A percentile compares a stretch with the other conserved stretches of the same genome.
These are phyloP conservation scores for Scheffersomyces parashehatae DNA, from an alignment of 1,139 yeast genomes.

Conservation along the genomic window DNA sequence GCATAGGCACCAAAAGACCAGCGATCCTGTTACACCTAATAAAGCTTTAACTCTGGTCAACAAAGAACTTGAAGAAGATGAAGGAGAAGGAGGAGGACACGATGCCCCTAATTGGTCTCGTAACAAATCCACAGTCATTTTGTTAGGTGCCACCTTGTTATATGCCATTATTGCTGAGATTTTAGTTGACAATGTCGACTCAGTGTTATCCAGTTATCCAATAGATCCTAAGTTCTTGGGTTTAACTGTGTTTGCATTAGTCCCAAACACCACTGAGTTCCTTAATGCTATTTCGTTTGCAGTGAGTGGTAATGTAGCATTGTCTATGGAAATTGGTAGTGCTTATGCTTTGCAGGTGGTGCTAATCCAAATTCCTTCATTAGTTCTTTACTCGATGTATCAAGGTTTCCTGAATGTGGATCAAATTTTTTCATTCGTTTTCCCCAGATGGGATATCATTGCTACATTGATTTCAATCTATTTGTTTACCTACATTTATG, in stretches of 20 bases:
- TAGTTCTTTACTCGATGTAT: slow-evolving; percentile 74
- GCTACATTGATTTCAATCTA: slow-evolving; percentile 86
- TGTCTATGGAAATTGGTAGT: slow-evolving; percentile 96
- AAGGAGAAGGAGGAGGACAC: slow-evolving; percentile 64
- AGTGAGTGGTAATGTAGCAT: slow-evolving; percentile 90
- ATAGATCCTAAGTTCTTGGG: slow-evolving; percentile 91
- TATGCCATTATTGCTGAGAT: slow-evolving; percentile 96
- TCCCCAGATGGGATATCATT: slow-evolving; percentile 94
- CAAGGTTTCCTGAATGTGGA: slow-evolving; percentile 36
- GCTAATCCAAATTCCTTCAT: slow-evolving; percentile 86
- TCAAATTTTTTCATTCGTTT: slow-evolving; percentile 76
- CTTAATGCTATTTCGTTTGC: slow-evolving; percentile 97
- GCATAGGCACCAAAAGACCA: slow-evolving; percentile 3
- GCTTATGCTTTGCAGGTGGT: slow-evolving; percentile 98
- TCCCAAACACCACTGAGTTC: slow-evolving; percentile 96
- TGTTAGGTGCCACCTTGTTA: slow-evolving; percentile 78
- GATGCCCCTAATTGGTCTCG: slow-evolving; percentile 98
- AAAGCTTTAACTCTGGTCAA: background rate
- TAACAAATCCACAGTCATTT: slow-evolving; percentile 78
- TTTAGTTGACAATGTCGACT: slow-evolving; percentile 89
- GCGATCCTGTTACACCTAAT: background rate
- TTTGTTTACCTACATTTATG: slow-evolving; percentile 88
- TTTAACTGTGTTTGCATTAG: slow-evolving; percentile 89
- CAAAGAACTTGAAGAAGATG: slow-evolving; percentile 21
- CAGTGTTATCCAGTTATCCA: slow-evolving; percentile 73